phyloP scores from a whole-genome alignment of 495 filamentous ascomycete species.

The Aspergillus egyptiacus region DNA sequence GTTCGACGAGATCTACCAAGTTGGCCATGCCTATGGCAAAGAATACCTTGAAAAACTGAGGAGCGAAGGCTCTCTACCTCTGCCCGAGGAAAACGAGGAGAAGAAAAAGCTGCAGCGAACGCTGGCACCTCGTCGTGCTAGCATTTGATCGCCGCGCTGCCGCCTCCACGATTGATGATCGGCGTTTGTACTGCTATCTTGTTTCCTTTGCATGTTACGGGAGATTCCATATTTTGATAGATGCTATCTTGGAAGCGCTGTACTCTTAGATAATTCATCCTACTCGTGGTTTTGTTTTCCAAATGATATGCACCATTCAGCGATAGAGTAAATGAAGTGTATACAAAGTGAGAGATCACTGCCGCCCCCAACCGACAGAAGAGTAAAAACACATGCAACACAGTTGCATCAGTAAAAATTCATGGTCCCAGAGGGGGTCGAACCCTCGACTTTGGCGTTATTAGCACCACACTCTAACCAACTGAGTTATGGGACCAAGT shows the following conservation, averaged over 20 bases:
- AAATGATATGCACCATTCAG: no score
- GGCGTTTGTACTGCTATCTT: background rate
- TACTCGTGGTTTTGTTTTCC: no score
- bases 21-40: constrained; percentile 82
- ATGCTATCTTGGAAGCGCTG: background rate
- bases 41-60: constrained; percentile 66
- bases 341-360: no score
- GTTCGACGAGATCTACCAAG: constrained; percentile 91
- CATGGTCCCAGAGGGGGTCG: constrained; percentile 18
- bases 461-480: constrained; percentile 36
- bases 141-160: constrained; percentile 48
- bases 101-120: constrained; percentile 84
- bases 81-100: constrained; percentile 69
- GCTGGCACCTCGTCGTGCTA: constrained; percentile 88
- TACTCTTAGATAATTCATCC: no score
- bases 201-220: background rate
- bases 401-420: no score
- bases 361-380: no score
- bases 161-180: background rate
- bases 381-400: no score
- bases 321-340: no score
- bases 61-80: constrained; percentile 64
- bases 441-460: constrained; percentile 34
- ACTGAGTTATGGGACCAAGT: constrained; percentile 33
- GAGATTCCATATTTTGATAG: background rate